Evolutionary conservation across 2,329 filamentous ascomycete species (phyloP).

Genomic region (Sclerotinia trifoliorum): DNA sequence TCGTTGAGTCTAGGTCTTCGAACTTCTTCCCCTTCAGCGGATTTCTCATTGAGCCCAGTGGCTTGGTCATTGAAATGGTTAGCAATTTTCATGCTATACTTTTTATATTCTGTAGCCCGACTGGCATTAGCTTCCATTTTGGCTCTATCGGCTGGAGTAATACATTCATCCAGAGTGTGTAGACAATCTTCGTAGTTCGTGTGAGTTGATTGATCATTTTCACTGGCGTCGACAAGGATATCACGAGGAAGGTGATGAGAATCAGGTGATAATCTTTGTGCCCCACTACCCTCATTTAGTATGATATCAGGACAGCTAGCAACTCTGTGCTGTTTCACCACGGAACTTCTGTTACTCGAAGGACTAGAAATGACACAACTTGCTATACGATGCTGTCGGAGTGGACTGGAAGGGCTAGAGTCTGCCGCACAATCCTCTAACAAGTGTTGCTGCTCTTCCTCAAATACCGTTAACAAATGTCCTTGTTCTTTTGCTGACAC

Average conservation of each 20-base stretch:
- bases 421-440: slow-evolving; percentile 6
- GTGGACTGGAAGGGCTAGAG: slow-evolving; percentile 14
- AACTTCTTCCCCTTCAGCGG: neutral
- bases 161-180: slow-evolving; percentile 17
- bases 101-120: neutral
- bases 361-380: slow-evolving; percentile 7
- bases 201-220: neutral
- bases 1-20: neutral
- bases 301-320: slow-evolving; percentile 13
- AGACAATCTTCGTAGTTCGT: slow-evolving; percentile 16
- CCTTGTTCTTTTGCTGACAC: neutral
- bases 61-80: neutral
- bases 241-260: neutral
- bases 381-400: slow-evolving; percentile 11
- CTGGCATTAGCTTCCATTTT: slow-evolving; percentile 15
- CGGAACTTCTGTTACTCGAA: neutral
- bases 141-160: slow-evolving; percentile 6
- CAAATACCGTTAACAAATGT: neutral
- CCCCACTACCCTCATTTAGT: neutral
- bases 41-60: neutral
- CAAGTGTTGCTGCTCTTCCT: slow-evolving; percentile 13
- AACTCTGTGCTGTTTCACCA: slow-evolving; percentile 8
- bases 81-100: neutral
- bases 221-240: neutral
- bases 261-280: neutral